Conservation (phyloP, 257 asterid genomes). For the Lycium ferocissimum region DNA sequence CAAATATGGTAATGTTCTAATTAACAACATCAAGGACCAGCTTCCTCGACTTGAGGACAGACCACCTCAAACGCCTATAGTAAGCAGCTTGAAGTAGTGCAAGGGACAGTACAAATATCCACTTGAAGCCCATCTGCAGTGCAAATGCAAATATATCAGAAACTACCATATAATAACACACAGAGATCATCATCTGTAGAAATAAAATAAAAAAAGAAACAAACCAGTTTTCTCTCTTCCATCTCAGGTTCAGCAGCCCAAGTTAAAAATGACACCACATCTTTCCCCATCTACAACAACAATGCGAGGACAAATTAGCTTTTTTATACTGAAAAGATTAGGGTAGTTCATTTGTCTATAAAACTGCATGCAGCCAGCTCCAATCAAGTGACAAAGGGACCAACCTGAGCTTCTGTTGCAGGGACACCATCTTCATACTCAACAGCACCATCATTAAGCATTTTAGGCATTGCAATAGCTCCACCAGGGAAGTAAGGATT, state of each 20-base stretch:
- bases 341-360: background rate
- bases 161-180: background rate
- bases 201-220: background rate
- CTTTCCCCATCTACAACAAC: slow-evolving; percentile 69
- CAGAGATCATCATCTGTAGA: background rate
- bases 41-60: slow-evolving; percentile 70
- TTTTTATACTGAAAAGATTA: background rate
- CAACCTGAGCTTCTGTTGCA: slow-evolving; percentile 83
- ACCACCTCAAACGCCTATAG: slow-evolving; percentile 73
- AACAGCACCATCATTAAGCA: slow-evolving; percentile 82
- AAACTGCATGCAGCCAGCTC: background rate
- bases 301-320: background rate
- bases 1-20: slow-evolving; percentile 31
- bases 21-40: slow-evolving; percentile 75
- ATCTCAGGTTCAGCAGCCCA: slow-evolving; percentile 91
- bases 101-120: slow-evolving; percentile 69
- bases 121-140: slow-evolving; percentile 76
- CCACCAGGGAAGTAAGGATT: slow-evolving; percentile 90
- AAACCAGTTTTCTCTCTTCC: slow-evolving; percentile 84
- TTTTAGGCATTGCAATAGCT: slow-evolving; percentile 84
- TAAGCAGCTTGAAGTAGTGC: slow-evolving; percentile 77
- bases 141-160: slow-evolving; percentile 24
- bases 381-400: background rate
- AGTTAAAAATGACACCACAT: slow-evolving; percentile 66
- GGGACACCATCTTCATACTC: slow-evolving; percentile 85